Conservation (phyloP, 108 stramenopile species). For the Nitzschia inconspicua region DNA sequence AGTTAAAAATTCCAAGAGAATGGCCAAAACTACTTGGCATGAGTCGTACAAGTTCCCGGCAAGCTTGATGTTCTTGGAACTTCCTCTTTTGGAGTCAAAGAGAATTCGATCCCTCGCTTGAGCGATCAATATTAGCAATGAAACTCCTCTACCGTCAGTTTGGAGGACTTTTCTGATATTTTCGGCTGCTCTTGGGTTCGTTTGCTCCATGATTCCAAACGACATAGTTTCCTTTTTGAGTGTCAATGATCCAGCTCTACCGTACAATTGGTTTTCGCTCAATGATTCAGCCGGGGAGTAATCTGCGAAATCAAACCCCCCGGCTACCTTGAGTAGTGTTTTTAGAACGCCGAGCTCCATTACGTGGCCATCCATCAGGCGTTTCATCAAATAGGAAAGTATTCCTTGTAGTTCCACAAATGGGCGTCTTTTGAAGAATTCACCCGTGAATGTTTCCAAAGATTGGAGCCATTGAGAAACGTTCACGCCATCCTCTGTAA, state of each 20-base stretch:
- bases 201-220: conserved; percentile 80
- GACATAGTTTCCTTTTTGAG: conserved; percentile 81
- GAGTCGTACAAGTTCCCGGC: conserved; percentile 78
- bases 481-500: conserved; percentile 78
- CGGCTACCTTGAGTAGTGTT: conserved; percentile 72
- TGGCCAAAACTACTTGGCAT: conserved; percentile 63
- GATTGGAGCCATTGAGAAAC: conserved; percentile 86
- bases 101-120: conserved; percentile 63
- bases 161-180: conserved; percentile 59
- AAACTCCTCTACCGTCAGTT: conserved; percentile 62
- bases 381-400: conserved; percentile 54
- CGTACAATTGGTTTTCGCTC: conserved; percentile 71
- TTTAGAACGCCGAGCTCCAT: conserved; percentile 81
- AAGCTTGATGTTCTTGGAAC: conserved; percentile 51
- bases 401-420: conserved; percentile 78
- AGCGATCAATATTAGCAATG: conserved; percentile 70
- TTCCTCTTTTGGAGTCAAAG: conserved; percentile 39
- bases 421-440: conserved; percentile 73
- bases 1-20: conserved; percentile 78
- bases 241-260: conserved; percentile 58
- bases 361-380: conserved; percentile 58
- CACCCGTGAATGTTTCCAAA: conserved; percentile 78
- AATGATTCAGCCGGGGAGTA: conserved; percentile 74
- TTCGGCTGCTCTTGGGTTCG: conserved; percentile 48
- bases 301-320: conserved; percentile 79